Percentiles rank a stretch among this genome's conserved stretches.
These are phyloP conservation scores for Kalanchoe fedtschenkoi DNA, from an alignment of 164 flowering plant genomes.

Conservation along the genomic window DNA sequence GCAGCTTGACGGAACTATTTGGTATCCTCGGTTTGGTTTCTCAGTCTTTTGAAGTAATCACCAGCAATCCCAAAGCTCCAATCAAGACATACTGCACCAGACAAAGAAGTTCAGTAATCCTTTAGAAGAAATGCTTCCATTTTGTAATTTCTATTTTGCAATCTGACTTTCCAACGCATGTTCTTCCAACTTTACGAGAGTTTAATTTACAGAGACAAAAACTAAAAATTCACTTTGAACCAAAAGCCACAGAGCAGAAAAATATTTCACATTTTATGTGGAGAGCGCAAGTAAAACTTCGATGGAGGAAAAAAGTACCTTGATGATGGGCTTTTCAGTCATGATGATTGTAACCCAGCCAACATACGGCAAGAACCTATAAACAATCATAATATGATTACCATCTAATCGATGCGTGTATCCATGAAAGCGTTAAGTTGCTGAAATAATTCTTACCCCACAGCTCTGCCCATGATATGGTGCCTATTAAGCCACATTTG, in stretches of 20 bases:
- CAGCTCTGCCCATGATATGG: constrained; percentile 73
- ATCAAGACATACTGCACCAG: constrained; percentile 52
- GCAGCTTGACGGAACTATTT: no score
- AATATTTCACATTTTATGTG: not conserved
- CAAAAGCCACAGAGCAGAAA: not conserved
- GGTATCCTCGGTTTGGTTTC: no score
- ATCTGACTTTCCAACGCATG: no score
- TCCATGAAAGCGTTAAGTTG: not conserved
- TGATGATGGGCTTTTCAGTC: constrained; percentile 57
- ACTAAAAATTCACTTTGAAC: not conserved
- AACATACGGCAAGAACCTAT: constrained; percentile 61
- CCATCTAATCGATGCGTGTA: not conserved
- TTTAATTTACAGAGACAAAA: not conserved
- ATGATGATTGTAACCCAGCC: constrained; percentile 66
- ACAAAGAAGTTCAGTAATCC: constrained; percentile 9
- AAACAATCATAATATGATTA: not conserved
- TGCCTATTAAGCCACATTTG: constrained; percentile 64
- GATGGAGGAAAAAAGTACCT: constrained; percentile 23
- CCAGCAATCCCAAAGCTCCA: constrained; percentile 52
- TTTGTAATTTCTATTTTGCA: no score
- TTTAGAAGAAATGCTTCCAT: no score
- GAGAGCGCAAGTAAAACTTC: not conserved
- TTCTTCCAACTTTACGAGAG: no score
- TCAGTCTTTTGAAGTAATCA: constrained; percentile 45
- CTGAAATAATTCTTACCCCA: constrained; percentile 33